A percentile compares a stretch with the other conserved stretches of the same genome.
Evolutionary conservation across 768 basidiomycete genomes (phyloP).

Genomic region (Kwoniella pini): DNA sequence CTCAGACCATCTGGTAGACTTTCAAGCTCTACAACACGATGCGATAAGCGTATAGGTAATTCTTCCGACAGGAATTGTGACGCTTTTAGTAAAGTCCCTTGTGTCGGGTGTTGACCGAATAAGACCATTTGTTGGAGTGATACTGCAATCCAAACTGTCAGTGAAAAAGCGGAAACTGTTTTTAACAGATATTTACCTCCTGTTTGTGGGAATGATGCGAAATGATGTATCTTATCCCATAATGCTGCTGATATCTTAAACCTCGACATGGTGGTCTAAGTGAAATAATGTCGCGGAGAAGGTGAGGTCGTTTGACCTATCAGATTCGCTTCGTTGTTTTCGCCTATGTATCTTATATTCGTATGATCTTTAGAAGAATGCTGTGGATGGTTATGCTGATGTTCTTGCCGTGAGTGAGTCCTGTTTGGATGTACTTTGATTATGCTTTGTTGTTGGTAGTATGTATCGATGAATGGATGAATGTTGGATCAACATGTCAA

Average conservation of each 20-base stretch:
- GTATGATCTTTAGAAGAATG: no score
- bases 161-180: background rate
- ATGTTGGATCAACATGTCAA: background rate
- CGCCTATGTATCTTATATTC: background rate
- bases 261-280: constrained; percentile 41
- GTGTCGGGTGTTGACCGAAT: constrained; percentile 92
- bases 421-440: background rate
- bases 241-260: constrained; percentile 67
- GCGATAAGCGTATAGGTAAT: constrained; percentile 88
- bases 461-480: background rate
- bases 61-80: constrained; percentile 66
- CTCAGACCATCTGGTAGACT: constrained; percentile 87
- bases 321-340: background rate
- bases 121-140: constrained; percentile 97
- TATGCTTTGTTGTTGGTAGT: no score
- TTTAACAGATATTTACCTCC: constrained; percentile 63
- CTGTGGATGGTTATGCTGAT: background rate
- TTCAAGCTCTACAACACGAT: constrained; percentile 93
- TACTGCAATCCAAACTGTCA: constrained; percentile 58
- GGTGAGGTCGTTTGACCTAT: background rate
- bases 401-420: background rate
- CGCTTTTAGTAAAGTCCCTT: constrained; percentile 89
- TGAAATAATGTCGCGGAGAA: background rate
- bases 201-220: constrained; percentile 88
- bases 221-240: constrained; percentile 90